phyloP scores from a whole-genome alignment of 2,329 filamentous ascomycete species.

The Hirsutella rhossiliensis region DNA sequence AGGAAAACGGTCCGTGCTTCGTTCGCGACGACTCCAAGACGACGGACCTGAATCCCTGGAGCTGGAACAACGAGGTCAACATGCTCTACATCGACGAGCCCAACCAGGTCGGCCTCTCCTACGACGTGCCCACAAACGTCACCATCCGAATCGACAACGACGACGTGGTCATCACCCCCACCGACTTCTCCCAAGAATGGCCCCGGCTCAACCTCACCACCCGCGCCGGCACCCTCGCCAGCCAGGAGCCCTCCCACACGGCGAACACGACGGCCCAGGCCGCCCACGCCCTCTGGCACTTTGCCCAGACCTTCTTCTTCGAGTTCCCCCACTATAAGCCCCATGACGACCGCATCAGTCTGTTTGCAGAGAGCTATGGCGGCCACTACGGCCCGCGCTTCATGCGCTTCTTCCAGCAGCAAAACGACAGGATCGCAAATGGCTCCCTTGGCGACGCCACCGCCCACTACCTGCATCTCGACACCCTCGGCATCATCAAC shows the following conservation, averaged over 20 bases:
- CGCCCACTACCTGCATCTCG: constrained; percentile 24
- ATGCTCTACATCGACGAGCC: constrained; percentile 49
- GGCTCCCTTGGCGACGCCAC: constrained; percentile 19
- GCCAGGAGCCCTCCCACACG: constrained; percentile 15
- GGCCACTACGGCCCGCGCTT: constrained; percentile 59
- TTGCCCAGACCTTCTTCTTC: background rate
- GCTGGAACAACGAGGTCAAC: constrained; percentile 45
- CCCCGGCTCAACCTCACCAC: constrained; percentile 23
- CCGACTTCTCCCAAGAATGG: background rate
- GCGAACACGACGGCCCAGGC: constrained; percentile 41
- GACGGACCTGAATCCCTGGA: constrained; percentile 46
- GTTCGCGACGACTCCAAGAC: constrained; percentile 35
- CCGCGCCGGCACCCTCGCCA: constrained; percentile 20
- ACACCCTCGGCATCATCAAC: constrained; percentile 57
- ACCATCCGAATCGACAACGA: too few species aligned
- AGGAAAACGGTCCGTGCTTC: constrained; percentile 43
- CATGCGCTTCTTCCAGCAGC: constrained; percentile 43
- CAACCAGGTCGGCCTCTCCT: constrained; percentile 56
- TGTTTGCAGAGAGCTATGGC: constrained; percentile 59
- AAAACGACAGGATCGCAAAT: constrained; percentile 39
- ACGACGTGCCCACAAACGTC: constrained; percentile 49
- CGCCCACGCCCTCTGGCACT: constrained; percentile 38
- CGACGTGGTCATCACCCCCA: constrained; percentile 26
- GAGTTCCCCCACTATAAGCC: constrained; percentile 41
- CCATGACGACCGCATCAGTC: constrained; percentile 41